Percentiles rank a stretch among this genome's conserved stretches.
Evolutionary conservation across 805 yeast genomes (phyloP).

Genomic region (Ogataea pignaliae): DNA sequence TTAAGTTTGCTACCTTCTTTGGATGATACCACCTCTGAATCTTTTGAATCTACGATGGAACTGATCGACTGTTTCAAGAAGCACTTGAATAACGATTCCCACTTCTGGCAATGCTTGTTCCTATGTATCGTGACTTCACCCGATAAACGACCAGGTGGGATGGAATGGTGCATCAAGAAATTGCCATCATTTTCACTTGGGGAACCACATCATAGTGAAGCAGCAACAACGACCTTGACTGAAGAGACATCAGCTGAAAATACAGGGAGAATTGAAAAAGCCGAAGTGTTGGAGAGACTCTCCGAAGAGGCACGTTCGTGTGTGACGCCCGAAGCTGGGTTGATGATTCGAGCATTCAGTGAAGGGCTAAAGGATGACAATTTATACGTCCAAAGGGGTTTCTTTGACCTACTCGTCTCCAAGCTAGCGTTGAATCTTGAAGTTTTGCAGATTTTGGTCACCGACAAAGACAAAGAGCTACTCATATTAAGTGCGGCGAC

Average conservation of each 20-base stretch:
- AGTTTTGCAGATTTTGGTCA: slow-evolving; percentile 43
- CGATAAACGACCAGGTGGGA: slow-evolving; percentile 79
- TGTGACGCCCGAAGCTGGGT: slow-evolving; percentile 73
- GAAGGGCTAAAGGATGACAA: slow-evolving; percentile 63
- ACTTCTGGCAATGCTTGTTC: slow-evolving; percentile 85
- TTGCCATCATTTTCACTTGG: slow-evolving; percentile 51
- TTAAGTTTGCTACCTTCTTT: slow-evolving; percentile 79
- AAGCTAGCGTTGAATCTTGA: slow-evolving; percentile 63
- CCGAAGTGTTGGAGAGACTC: slow-evolving; percentile 16
- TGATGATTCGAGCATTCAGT: slow-evolving; percentile 69
- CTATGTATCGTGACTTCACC: slow-evolving; percentile 71
- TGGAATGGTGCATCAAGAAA: slow-evolving; percentile 64
- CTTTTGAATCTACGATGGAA: slow-evolving; percentile 55
- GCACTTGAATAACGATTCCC: slow-evolving; percentile 58
- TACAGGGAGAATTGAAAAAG: slow-evolving; percentile 15
- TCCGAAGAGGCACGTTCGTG: slow-evolving; percentile 51
- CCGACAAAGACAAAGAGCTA: slow-evolving; percentile 49
- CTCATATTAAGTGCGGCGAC: slow-evolving; percentile 60
- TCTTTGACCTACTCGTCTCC: slow-evolving; percentile 71
- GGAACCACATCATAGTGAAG: not conserved
- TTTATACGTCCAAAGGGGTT: slow-evolving; percentile 79
- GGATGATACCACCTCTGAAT: slow-evolving; percentile 89
- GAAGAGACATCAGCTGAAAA: slow-evolving; percentile 1
- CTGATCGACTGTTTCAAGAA: slow-evolving; percentile 57
- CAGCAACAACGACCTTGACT: not conserved